Evolutionary conservation across 2,329 filamentous ascomycete genomes (phyloP).

Genomic region (Nigrospora sphaerica): DNA sequence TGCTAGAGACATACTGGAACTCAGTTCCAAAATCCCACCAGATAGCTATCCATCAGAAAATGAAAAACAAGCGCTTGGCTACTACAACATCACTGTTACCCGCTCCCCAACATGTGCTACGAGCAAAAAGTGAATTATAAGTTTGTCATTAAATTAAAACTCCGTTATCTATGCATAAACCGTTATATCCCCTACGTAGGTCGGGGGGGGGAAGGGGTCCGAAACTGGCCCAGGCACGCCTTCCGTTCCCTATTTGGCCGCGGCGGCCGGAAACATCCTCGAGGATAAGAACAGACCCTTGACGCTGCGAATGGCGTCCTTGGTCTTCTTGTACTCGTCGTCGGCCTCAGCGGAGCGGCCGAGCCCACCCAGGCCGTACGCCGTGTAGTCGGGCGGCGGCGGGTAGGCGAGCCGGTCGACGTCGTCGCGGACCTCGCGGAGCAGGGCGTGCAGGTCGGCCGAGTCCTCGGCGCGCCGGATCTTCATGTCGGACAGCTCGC

Average conservation of each 20-base stretch:
- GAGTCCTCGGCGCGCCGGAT: constrained; percentile 37
- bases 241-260: constrained; percentile 19
- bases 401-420: constrained; percentile 53
- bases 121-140: too few relatives aligned
- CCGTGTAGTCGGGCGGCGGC: constrained; percentile 26
- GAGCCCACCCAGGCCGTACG: constrained; percentile 28
- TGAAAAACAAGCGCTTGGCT: too few relatives aligned
- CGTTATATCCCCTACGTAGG: too few relatives aligned
- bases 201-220: too few relatives aligned
- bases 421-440: constrained; percentile 58
- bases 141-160: too few relatives aligned
- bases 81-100: too few relatives aligned
- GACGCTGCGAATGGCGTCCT: constrained; percentile 68
- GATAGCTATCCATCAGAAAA: too few relatives aligned
- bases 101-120: too few relatives aligned
- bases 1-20: too few relatives aligned
- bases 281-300: constrained; percentile 74
- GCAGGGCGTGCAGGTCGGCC: constrained; percentile 42
- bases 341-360: constrained; percentile 44
- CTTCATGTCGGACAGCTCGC: constrained; percentile 34
- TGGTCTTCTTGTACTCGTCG: constrained; percentile 67
- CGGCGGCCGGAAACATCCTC: constrained; percentile 58
- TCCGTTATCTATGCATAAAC: too few relatives aligned
- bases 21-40: too few relatives aligned
- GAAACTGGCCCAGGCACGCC: too few relatives aligned